Evolutionary conservation across 2,329 filamentous ascomycete species (phyloP).

Genomic region (Myriosclerotinia scirpicola): DNA sequence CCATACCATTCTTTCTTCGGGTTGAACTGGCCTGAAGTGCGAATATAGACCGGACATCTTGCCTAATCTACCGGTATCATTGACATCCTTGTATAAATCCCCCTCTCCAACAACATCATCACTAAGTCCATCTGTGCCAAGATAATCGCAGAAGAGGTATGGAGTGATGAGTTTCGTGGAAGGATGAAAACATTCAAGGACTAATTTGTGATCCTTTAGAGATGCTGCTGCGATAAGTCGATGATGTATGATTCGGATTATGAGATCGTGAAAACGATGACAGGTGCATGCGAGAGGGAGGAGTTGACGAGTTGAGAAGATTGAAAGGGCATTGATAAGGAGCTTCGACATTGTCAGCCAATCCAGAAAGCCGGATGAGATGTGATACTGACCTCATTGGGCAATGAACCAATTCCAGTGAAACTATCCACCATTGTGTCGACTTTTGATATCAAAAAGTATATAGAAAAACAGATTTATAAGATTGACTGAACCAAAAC

Average conservation of each 20-base stretch:
- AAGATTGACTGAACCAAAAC: neutral
- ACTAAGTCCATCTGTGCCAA: constrained; percentile 59
- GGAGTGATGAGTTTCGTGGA: constrained; percentile 67
- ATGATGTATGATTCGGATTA: constrained; percentile 62
- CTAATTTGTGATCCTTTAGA: constrained; percentile 60
- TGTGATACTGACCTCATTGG: constrained; percentile 33
- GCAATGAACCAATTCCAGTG: constrained; percentile 29
- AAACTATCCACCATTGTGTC: constrained; percentile 27
- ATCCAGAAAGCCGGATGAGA: neutral
- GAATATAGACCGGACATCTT: constrained; percentile 62
- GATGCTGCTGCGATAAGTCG: constrained; percentile 60
- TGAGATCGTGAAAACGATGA: constrained; percentile 61
- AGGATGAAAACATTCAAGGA: constrained; percentile 79
- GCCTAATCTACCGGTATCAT: constrained; percentile 43
- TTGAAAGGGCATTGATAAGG: constrained; percentile 51
- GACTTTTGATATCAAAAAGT: neutral
- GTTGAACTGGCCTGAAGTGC: constrained; percentile 64
- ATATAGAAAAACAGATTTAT: neutral
- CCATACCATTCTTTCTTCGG: constrained; percentile 48
- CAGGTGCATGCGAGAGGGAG: constrained; percentile 59
- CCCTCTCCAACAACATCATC: constrained; percentile 43
- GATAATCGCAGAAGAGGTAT: constrained; percentile 66
- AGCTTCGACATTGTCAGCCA: constrained; percentile 43
- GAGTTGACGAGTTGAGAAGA: constrained; percentile 51
- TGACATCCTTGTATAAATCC: constrained; percentile 28